Percentiles rank a stretch among this genome's conserved stretches.
phyloP scores from a whole-genome alignment of 2,329 filamentous ascomycete species.

The Colletotrichum viniferum region DNA sequence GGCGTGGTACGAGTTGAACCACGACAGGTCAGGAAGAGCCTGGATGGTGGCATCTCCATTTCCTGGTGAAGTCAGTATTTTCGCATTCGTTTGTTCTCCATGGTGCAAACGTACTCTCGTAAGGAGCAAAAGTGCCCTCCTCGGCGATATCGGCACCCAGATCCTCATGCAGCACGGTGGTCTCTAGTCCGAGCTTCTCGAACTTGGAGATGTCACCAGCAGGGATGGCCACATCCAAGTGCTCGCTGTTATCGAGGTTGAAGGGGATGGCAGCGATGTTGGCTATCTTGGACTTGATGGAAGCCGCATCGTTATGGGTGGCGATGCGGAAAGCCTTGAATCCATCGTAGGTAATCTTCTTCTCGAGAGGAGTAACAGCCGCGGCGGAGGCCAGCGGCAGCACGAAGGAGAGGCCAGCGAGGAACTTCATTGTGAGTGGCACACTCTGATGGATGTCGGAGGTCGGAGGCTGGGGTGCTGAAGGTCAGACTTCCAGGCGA shows the following conservation, averaged over 20 bases:
- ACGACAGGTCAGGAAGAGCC: conserved; percentile 36
- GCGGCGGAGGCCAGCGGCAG: conserved; percentile 19
- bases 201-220: conserved; percentile 27
- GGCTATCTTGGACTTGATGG: conserved; percentile 36
- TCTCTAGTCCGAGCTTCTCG: conserved; percentile 26
- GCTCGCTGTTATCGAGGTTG: conserved; percentile 17
- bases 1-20: conserved; percentile 59
- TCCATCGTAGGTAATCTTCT: conserved; percentile 31
- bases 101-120: background rate
- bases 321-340: conserved; percentile 48
- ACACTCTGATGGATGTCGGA: background rate
- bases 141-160: conserved; percentile 25
- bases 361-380: conserved; percentile 5
- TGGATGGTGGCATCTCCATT: background rate
- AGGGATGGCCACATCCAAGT: conserved; percentile 28
- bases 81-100: accelerated
- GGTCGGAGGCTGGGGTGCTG: background rate
- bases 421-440: conserved; percentile 10
- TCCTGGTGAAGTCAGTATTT: background rate
- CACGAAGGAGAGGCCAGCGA: background rate
- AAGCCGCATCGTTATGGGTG: conserved; percentile 43
- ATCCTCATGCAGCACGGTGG: conserved; percentile 24
- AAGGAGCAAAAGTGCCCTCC: conserved; percentile 22
- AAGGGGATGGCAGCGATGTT: conserved; percentile 22
- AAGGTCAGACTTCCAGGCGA: background rate